A percentile compares a stretch with the other conserved stretches of the same genome.
These are phyloP conservation scores for Ascodesmis nigricans DNA, from an alignment of 495 filamentous ascomycete species.

Conservation along the genomic window DNA sequence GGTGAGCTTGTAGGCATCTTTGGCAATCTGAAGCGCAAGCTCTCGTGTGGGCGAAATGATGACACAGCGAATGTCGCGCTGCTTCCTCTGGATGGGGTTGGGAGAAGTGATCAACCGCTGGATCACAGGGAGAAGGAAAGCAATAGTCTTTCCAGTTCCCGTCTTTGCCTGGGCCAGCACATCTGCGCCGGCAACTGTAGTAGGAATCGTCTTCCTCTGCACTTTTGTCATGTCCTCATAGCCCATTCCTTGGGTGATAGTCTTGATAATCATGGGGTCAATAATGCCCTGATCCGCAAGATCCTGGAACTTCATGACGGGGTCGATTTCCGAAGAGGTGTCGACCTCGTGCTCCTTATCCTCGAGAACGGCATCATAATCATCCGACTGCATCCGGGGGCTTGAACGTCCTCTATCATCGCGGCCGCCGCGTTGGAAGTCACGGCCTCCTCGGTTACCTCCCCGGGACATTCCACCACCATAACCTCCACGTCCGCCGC, in stretches of 20 bases:
- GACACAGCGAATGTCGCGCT: slow-evolving; percentile 61
- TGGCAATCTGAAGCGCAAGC: slow-evolving; percentile 82
- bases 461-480: too few species aligned
- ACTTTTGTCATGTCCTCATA: slow-evolving; percentile 81
- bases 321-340: neutral
- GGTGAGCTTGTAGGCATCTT: slow-evolving; percentile 54
- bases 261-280: slow-evolving; percentile 37
- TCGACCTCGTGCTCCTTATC: slow-evolving; percentile 4
- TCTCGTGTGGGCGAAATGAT: slow-evolving; percentile 90
- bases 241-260: slow-evolving; percentile 50
- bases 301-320: slow-evolving; percentile 46
- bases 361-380: slow-evolving; percentile 1
- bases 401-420: too few species aligned
- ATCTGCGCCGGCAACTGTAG: slow-evolving; percentile 56
- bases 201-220: slow-evolving; percentile 60
- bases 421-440: too few species aligned
- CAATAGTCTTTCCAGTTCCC: slow-evolving; percentile 72
- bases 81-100: slow-evolving; percentile 11
- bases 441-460: too few species aligned
- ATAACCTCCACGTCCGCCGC: too few species aligned
- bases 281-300: slow-evolving; percentile 40
- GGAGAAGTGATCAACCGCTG: slow-evolving; percentile 39
- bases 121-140: slow-evolving; percentile 55
- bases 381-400: too few species aligned
- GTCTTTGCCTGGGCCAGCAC: slow-evolving; percentile 74